phyloP scores from a whole-genome alignment of 306 rosid genomes.

The Cotoneaster glaucophyllus region DNA sequence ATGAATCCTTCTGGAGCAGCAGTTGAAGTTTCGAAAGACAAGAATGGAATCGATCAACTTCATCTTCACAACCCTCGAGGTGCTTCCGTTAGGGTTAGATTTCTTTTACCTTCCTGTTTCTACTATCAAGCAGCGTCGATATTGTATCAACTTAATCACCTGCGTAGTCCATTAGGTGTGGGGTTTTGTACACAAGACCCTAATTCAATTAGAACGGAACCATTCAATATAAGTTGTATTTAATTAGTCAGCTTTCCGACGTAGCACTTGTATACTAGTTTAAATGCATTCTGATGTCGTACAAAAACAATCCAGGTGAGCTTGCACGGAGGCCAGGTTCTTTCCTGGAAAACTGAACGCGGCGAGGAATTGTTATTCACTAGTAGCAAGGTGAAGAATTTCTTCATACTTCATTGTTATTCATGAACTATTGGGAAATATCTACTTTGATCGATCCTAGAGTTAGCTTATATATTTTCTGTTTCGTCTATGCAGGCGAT shows the following conservation, averaged over 20 bases:
- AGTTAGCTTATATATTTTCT: not conserved
- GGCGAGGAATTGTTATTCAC: conserved; percentile 68
- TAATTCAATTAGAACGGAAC: no score
- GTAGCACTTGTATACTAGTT: not conserved
- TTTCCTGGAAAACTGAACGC: conserved; percentile 76
- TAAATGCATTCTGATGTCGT: not conserved
- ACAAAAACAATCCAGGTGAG: conserved; percentile 50
- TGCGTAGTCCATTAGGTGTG: no score
- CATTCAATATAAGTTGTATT: not conserved
- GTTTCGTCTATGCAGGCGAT: conserved; percentile 43
- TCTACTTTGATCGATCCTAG: not conserved
- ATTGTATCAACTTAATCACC: not conserved
- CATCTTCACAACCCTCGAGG: conserved; percentile 59
- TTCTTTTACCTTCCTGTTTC: not conserved
- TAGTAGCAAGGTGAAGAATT: conserved; percentile 53
- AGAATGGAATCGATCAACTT: conserved; percentile 47
- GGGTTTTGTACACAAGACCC: no score
- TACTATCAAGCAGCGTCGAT: not conserved
- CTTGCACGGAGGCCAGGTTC: conserved; percentile 86
- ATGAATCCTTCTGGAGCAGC: conserved; percentile 42
- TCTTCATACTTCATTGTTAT: not conserved
- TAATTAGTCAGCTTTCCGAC: no score
- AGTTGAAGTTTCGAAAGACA: conserved; percentile 50
- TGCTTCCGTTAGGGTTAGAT: conserved; percentile 55
- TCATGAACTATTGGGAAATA: not conserved